These are phyloP conservation scores for Phaeosphaeriaceae sp. DNA, from an alignment of 2,329 filamentous ascomycete genomes.

Conservation along the genomic window DNA sequence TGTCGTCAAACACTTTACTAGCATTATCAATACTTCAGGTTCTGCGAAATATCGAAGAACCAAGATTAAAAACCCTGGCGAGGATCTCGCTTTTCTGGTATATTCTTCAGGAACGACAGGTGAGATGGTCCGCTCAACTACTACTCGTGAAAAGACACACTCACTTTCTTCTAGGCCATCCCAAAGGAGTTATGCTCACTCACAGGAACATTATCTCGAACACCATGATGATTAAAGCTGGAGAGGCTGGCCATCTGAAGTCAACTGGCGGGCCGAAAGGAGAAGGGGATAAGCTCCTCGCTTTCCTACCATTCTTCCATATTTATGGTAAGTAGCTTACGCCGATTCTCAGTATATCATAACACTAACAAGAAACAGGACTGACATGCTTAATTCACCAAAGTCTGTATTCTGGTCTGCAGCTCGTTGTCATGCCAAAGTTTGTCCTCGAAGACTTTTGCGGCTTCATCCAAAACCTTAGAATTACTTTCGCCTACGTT, in stretches of 20 bases:
- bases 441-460: slow-evolving; percentile 86
- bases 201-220: slow-evolving; percentile 86
- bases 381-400: slow-evolving; percentile 76
- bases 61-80: slow-evolving; percentile 66
- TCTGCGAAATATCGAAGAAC: slow-evolving; percentile 64
- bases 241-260: slow-evolving; percentile 58
- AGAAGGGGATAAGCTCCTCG: slow-evolving; percentile 74
- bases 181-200: slow-evolving; percentile 88
- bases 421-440: slow-evolving; percentile 73
- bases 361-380: slow-evolving; percentile 50
- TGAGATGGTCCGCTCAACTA: background rate
- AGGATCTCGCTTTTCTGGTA: slow-evolving; percentile 82
- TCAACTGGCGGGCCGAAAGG: slow-evolving; percentile 66
- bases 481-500: slow-evolving; percentile 79
- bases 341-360: too few relatives aligned
- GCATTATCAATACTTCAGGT: slow-evolving; percentile 68
- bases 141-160: too few relatives aligned
- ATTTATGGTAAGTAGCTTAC: slow-evolving; percentile 71
- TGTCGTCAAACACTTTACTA: slow-evolving; percentile 73
- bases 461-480: slow-evolving; percentile 73
- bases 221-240: slow-evolving; percentile 51
- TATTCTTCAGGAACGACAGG: slow-evolving; percentile 89
- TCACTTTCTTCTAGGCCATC: slow-evolving; percentile 60
- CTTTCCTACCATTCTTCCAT: slow-evolving; percentile 88
- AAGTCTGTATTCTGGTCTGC: slow-evolving; percentile 68